Evolutionary conservation across 2,329 filamentous ascomycete genomes (phyloP).

Genomic region (Claviceps pazoutovae): DNA sequence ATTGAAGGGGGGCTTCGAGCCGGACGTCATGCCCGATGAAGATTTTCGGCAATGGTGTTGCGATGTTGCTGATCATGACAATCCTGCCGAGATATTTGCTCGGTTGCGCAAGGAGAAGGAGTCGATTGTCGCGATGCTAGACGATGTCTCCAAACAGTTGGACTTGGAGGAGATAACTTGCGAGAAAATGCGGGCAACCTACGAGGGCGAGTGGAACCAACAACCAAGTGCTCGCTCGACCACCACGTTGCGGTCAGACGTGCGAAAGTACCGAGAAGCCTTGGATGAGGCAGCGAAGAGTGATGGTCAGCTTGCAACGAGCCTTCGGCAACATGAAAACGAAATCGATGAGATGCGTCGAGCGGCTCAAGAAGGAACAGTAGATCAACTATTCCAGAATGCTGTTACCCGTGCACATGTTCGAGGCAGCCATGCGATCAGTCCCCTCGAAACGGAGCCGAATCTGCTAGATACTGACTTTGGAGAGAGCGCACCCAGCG

Average conservation of each 20-base stretch:
- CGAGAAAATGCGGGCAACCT: constrained; percentile 98
- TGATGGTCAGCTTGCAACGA: constrained; percentile 69
- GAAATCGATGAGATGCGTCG: constrained; percentile 94
- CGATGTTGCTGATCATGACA: constrained; percentile 74
- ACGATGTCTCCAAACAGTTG: constrained; percentile 71
- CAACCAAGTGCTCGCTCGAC: constrained; percentile 87
- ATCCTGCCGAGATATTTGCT: constrained; percentile 67
- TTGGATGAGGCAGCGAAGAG: constrained; percentile 80
- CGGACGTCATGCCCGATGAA: constrained; percentile 74
- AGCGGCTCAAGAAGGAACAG: constrained; percentile 73
- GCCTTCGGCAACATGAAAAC: constrained; percentile 69
- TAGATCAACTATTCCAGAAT: constrained; percentile 77
- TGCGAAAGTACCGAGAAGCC: constrained; percentile 76
- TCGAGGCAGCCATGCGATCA: constrained; percentile 46
- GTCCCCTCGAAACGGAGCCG: constrained; percentile 49
- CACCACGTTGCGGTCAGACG: constrained; percentile 72
- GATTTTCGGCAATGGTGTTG: constrained; percentile 92
- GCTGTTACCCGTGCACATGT: constrained; percentile 68
- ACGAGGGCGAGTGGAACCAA: constrained; percentile 90
- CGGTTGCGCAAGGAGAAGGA: constrained; percentile 65
- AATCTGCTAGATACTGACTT: constrained; percentile 89
- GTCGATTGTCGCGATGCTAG: constrained; percentile 56
- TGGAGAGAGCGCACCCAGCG: constrained; percentile 62
- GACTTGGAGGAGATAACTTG: constrained; percentile 97
- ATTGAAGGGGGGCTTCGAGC: constrained; percentile 82